phyloP scores from a whole-genome alignment of 2,329 filamentous ascomycete species.

The Orbilia brochopaga region DNA sequence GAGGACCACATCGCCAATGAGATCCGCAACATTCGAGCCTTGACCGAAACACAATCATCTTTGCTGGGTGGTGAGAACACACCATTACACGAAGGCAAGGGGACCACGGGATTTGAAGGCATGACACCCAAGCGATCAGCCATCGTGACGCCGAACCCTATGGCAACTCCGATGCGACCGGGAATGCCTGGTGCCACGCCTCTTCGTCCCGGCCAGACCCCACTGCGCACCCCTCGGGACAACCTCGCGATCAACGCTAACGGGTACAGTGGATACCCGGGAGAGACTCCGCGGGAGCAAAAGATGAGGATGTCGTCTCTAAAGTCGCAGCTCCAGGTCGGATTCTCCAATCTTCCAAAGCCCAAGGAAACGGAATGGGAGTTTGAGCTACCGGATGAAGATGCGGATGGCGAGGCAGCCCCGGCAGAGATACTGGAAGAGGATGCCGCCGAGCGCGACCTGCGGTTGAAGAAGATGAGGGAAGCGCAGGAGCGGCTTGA shows the following conservation, averaged over 20 bases:
- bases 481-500: conserved; percentile 75
- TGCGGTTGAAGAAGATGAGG: conserved; percentile 67
- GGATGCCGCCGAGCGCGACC: conserved; percentile 76
- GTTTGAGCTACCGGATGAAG: conserved; percentile 68
- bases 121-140: conserved; percentile 79
- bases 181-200: conserved; percentile 70
- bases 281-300: conserved; percentile 77
- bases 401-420: conserved; percentile 38
- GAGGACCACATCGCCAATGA: conserved; percentile 97
- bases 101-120: conserved; percentile 86
- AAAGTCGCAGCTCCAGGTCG: conserved; percentile 71
- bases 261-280: conserved; percentile 70
- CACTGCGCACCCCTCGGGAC: conserved; percentile 85
- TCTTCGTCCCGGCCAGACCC: conserved; percentile 73
- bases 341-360: conserved; percentile 83
- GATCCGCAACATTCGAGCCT: conserved; percentile 86
- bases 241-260: conserved; percentile 81
- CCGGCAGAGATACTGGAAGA: conserved; percentile 58
- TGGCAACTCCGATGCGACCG: conserved; percentile 84
- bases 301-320: conserved; percentile 72
- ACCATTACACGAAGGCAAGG: conserved; percentile 78
- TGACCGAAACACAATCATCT: conserved; percentile 93
- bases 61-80: conserved; percentile 93
- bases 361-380: conserved; percentile 96
- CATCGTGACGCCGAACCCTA: conserved; percentile 89